Evolutionary conservation across 2,329 filamentous ascomycete species (phyloP).

Genomic region (Aspergillus melleus): DNA sequence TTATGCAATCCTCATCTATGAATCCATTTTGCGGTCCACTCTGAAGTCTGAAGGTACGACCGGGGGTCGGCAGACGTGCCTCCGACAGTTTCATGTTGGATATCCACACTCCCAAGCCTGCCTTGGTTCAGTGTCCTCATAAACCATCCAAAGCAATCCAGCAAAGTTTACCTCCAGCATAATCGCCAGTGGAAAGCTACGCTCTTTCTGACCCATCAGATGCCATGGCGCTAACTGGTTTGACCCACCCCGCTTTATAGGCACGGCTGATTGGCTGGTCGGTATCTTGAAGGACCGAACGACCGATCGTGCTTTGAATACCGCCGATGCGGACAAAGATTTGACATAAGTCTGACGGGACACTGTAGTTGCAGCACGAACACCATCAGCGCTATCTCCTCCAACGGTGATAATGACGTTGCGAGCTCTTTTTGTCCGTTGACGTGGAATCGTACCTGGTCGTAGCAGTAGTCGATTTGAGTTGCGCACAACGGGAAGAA

Average conservation of each 20-base stretch:
- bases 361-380: neutral
- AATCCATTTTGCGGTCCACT: neutral
- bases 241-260: neutral
- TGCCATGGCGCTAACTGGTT: neutral
- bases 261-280: neutral
- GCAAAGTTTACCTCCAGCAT: neutral
- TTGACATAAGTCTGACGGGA: no score
- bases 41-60: neutral
- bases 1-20: neutral
- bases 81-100: neutral
- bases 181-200: neutral
- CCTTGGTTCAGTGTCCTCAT: neutral
- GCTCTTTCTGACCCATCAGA: neutral
- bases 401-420: neutral
- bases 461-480: neutral
- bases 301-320: neutral
- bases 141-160: neutral
- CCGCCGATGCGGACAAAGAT: neutral
- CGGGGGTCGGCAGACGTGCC: neutral
- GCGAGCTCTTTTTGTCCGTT: neutral
- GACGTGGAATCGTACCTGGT: neutral
- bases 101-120: neutral
- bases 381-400: neutral
- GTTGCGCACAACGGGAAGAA: neutral
- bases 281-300: neutral